Evolutionary conservation across 2,329 filamentous ascomycete genomes (phyloP), one percentile per base, ranked within the genome.

Genomic region (Epichloe scottii): DNA sequence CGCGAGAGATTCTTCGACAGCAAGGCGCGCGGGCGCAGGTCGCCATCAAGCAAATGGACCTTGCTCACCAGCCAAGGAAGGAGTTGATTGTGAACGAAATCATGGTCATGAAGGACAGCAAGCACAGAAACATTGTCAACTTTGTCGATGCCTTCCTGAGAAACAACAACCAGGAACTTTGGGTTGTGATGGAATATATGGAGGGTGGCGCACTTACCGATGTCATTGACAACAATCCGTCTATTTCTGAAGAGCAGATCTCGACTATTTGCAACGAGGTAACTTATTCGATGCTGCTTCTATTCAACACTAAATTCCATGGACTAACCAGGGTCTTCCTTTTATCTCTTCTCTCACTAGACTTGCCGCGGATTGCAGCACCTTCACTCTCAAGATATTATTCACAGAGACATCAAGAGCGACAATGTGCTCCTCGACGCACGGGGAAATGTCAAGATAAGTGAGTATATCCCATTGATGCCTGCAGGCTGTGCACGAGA

Each of bases 111-210:
- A 96, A 97, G 73, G 93, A 98, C 71, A 95, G 89, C 74, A 87
- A 90, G 66, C 93, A 98, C 68, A 84, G 86, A 54, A 98, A 98
- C 69, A 98, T 98, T 73, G 93, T 98, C 69, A 98, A 98, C 71
- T 98, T 95, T 72, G 74, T 98, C 35, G 93, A 98, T 60, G 90
- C 91, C 3, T 98, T 97, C 75, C 72, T 98, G 63, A 87, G 93
- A 62, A 95, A 96, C 67, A 91, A 93, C 68, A 89, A 87, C 62
- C 81, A 87, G 50, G 93, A 98, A 67, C 78, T 98, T n/a, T 98
- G 93, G 93, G 89, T 98, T 11, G 91, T 98, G 49, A 95, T 98
- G 93, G 93, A 98, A 72, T 98, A 90, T 63, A 98, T 98, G 93
- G 93, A 98, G 71, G 93, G 93, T 61, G 93, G 93, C 71, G 88